These are phyloP conservation scores for Aspergillus pseudoterreus DNA, from an alignment of 2,329 filamentous ascomycete genomes.

Conservation along the genomic window DNA sequence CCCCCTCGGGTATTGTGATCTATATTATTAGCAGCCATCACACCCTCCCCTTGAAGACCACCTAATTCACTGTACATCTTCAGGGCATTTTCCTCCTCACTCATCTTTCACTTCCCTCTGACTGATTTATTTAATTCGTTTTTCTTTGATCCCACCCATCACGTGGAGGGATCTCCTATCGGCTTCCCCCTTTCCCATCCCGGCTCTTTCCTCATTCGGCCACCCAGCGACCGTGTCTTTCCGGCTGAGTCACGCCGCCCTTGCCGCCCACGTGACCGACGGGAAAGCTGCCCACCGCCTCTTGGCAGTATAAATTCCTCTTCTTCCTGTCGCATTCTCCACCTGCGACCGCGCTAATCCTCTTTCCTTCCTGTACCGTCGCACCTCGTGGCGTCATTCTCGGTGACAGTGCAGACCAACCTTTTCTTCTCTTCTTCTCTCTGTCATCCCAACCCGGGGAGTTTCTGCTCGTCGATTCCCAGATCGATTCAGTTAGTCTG, in stretches of 20 bases:
- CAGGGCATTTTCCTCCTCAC: conserved; percentile 13
- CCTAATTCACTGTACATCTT: conserved; percentile 10
- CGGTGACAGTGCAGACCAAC: conserved; percentile 16
- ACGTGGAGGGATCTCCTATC: not conserved
- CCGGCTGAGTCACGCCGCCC: conserved; percentile 21
- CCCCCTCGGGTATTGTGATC: not conserved
- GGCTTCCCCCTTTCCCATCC: not conserved
- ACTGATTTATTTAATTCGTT: conserved; percentile 4
- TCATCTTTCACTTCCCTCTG: conserved; percentile 8
- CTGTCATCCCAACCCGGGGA: conserved; percentile 23
- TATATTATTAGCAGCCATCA: conserved; percentile 12
- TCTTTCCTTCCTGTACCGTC: conserved; percentile 23
- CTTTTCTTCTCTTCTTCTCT: conserved; percentile 17
- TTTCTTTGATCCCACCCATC: conserved; percentile 7
- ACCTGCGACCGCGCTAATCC: conserved; percentile 27
- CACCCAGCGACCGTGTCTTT: conserved; percentile 7
- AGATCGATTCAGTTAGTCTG: conserved; percentile 26
- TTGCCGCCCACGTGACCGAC: conserved; percentile 36
- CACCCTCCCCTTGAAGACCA: conserved; percentile 12
- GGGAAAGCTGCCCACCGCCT: conserved; percentile 21
- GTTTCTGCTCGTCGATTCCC: conserved; percentile 20
- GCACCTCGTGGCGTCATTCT: conserved; percentile 18
- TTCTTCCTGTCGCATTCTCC: conserved; percentile 37
- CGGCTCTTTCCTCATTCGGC: not conserved
- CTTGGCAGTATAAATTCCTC: conserved; percentile 45